These are phyloP conservation scores for Ilyonectria sp. DNA, from an alignment of 2,329 filamentous ascomycete species.

Conservation along the genomic window DNA sequence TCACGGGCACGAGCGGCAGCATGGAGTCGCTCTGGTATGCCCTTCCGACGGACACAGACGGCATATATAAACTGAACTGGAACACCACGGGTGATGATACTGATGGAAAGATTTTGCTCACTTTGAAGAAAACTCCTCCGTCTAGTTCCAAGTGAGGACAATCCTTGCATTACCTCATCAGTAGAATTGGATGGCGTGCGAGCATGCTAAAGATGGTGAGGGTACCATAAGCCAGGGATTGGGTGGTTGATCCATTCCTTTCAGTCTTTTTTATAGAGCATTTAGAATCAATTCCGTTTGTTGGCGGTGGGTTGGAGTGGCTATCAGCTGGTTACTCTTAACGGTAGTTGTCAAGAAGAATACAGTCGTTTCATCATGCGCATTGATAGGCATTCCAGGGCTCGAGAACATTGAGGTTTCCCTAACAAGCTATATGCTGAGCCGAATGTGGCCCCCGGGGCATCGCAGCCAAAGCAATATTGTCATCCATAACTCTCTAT, in stretches of 20 bases:
- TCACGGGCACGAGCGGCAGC: constrained; percentile 9
- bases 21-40: constrained; percentile 29
- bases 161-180: not conserved
- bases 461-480: too few relatives aligned
- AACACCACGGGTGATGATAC: constrained; percentile 20
- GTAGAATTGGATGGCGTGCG: not conserved
- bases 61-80: constrained; percentile 28
- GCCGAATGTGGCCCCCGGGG: too few relatives aligned
- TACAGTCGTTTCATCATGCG: not conserved
- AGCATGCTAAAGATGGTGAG: too few relatives aligned
- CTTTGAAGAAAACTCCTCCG: constrained; percentile 27
- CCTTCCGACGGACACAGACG: constrained; percentile 14
- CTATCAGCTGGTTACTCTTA: not conserved
- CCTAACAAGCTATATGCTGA: too few relatives aligned
- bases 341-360: not conserved
- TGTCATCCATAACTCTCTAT: too few relatives aligned
- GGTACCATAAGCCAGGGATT: too few relatives aligned
- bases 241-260: too few relatives aligned
- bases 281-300: not conserved
- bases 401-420: too few relatives aligned
- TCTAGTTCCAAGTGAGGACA: constrained; percentile 12
- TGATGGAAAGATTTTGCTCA: constrained; percentile 19
- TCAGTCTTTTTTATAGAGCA: too few relatives aligned
- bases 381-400: too few relatives aligned
- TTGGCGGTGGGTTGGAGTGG: not conserved